These are phyloP conservation scores for Pythium guiyangense DNA, from an alignment of 352 stramenopile genomes.

Conservation along the genomic window DNA sequence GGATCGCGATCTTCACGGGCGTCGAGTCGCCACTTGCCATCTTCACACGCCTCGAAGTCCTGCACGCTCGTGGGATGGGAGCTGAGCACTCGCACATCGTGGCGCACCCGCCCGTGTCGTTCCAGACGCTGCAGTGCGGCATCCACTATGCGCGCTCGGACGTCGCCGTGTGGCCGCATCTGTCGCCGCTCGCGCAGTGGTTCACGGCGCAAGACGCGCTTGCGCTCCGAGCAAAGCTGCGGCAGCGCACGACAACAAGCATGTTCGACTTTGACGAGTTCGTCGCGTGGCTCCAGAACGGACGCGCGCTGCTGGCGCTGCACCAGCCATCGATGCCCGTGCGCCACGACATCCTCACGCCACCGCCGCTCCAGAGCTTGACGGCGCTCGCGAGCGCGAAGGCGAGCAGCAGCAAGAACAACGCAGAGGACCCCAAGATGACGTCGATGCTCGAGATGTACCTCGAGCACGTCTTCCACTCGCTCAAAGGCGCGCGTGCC, in stretches of 20 bases:
- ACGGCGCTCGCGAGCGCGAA: not conserved
- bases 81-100: slow-evolving; percentile 26
- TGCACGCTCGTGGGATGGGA: slow-evolving; percentile 21
- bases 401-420: not conserved
- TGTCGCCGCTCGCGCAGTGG: slow-evolving; percentile 50
- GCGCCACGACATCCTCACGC: slow-evolving; percentile 45
- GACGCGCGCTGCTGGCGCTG: not conserved
- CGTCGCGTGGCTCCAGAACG: slow-evolving; percentile 34
- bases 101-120: slow-evolving; percentile 9
- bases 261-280: slow-evolving; percentile 47
- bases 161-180: slow-evolving; percentile 55
- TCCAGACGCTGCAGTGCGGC: slow-evolving; percentile 28
- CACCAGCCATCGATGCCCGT: slow-evolving; percentile 9
- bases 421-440: not conserved
- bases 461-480: slow-evolving; percentile 60
- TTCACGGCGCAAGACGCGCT: slow-evolving; percentile 51
- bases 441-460: slow-evolving; percentile 39
- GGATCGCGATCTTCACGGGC: not conserved
- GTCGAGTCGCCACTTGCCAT: too few relatives aligned
- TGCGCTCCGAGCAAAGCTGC: slow-evolving; percentile 25
- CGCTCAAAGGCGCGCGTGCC: slow-evolving; percentile 22
- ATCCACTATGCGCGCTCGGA: slow-evolving; percentile 50
- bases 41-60: not conserved
- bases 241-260: slow-evolving; percentile 19
- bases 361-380: slow-evolving; percentile 11